A percentile compares a stretch with the other conserved stretches of the same genome.
Conservation (phyloP, 2,329 filamentous ascomycete species). For the Coniochaeta sp. region DNA sequence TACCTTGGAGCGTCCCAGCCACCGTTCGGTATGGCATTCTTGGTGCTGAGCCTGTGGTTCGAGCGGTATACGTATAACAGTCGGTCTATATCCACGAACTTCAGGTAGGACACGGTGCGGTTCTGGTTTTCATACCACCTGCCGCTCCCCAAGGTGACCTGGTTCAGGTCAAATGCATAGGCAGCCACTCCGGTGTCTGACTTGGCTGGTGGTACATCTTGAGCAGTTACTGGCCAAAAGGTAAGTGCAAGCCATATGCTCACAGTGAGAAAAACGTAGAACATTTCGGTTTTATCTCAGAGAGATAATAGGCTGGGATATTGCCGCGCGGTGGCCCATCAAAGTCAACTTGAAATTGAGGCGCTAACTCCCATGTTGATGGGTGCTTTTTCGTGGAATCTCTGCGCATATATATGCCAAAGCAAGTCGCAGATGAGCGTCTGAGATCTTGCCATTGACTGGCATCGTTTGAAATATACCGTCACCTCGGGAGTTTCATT, state of each 20-base stretch:
- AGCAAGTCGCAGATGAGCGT: no score
- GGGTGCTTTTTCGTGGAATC: no score
- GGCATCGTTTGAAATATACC: no score
- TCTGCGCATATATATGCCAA: no score
- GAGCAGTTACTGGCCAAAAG: background rate
- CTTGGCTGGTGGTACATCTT: background rate
- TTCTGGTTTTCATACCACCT: conserved; percentile 33
- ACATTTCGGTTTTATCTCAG: no score
- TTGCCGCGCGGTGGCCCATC: no score
- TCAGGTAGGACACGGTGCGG: conserved; percentile 37
- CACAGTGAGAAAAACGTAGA: no score
- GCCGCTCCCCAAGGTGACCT: conserved; percentile 27
- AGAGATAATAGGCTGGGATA: no score
- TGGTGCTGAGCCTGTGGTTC: conserved; percentile 37
- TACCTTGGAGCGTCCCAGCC: conserved; percentile 42
- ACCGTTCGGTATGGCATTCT: conserved; percentile 34
- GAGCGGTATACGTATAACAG: conserved; percentile 40
- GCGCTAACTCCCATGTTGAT: no score
- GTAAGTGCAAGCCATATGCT: background rate
- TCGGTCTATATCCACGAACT: conserved; percentile 34
- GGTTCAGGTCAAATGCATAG: conserved; percentile 28
- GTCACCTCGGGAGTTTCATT: no score
- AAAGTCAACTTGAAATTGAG: no score
- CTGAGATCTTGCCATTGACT: no score
- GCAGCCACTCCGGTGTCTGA: background rate